Conservation (phyloP, 2,329 filamentous ascomycete species). For the Cordyceps tenuipes region DNA sequence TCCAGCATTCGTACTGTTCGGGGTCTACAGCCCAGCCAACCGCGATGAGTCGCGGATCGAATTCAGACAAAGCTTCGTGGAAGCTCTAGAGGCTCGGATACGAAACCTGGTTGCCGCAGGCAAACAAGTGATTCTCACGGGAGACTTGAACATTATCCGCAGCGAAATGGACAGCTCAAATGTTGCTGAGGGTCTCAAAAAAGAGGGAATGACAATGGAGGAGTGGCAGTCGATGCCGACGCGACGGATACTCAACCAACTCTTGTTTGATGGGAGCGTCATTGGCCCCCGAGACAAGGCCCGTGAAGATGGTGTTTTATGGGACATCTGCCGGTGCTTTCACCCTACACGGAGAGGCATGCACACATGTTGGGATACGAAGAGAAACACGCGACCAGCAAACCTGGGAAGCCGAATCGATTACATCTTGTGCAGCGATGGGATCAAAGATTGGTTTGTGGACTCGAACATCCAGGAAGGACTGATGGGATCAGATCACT, state of each 20-base stretch:
- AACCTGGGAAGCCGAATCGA: constrained; percentile 93
- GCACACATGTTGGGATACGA: constrained; percentile 97
- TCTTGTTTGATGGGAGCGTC: constrained; percentile 67
- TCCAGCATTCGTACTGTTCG: constrained; percentile 86
- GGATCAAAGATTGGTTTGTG: constrained; percentile 71
- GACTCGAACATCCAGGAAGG: constrained; percentile 87
- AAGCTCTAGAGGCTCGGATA: constrained; percentile 71
- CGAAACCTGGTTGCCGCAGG: constrained; percentile 74
- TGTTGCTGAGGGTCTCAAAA: constrained; percentile 61
- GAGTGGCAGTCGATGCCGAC: constrained; percentile 67
- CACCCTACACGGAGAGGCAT: constrained; percentile 75
- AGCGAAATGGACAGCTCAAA: constrained; percentile 69
- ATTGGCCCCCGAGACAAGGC: constrained; percentile 58
- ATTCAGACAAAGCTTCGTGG: constrained; percentile 73
- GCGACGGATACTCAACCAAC: constrained; percentile 73
- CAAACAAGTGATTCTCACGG: constrained; percentile 77
- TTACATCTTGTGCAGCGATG: constrained; percentile 76
- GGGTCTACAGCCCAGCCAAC: constrained; percentile 85
- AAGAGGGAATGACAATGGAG: constrained; percentile 57
- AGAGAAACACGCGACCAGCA: constrained; percentile 87
- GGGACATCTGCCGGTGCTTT: constrained; percentile 76
- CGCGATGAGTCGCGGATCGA: constrained; percentile 75
- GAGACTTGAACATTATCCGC: constrained; percentile 76
- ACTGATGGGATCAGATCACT: constrained; percentile 91
- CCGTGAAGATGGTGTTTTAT: constrained; percentile 62